A percentile compares a stretch with the other conserved stretches of the same genome.
Evolutionary conservation across 169 alveolate species (phyloP).

Genomic region (Plasmodium ovale): DNA sequence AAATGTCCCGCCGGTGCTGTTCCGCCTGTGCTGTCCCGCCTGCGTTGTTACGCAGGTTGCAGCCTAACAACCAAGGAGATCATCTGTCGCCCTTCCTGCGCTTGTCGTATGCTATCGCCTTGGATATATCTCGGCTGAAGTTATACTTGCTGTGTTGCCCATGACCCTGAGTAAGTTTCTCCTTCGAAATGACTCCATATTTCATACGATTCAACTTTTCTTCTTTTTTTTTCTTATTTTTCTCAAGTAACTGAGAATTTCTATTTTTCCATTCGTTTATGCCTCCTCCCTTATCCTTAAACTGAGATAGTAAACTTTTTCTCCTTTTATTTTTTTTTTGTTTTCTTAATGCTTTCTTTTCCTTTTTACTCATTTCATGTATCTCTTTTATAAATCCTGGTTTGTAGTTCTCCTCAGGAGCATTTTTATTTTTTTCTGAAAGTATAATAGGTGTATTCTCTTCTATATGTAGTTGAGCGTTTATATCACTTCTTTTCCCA

Average conservation of each 20-base stretch:
- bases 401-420: constrained; percentile 33
- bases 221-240: constrained; percentile 36
- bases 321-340: constrained; percentile 47
- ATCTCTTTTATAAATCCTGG: constrained; percentile 22
- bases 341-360: constrained; percentile 48
- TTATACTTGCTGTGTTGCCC: background rate
- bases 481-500: constrained; percentile 1
- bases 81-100: background rate
- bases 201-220: constrained; percentile 29
- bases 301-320: constrained; percentile 13
- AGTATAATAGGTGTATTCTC: constrained; percentile 44
- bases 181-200: constrained; percentile 49
- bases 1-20: no score
- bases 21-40: no score
- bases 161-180: background rate
- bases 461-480: constrained; percentile 51
- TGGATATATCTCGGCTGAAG: constrained; percentile 14
- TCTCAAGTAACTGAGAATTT: constrained; percentile 14
- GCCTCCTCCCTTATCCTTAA: constrained; percentile 11
- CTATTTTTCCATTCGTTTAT: constrained; percentile 39
- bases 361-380: constrained; percentile 30
- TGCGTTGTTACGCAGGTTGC: no score
- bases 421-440: constrained; percentile 29
- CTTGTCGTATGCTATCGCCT: constrained; percentile 22
- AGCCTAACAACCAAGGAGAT: background rate